phyloP scores from a whole-genome alignment of 225 moss, liverwort and hornwort genomes.

The Physcomitrellopsis africana region DNA sequence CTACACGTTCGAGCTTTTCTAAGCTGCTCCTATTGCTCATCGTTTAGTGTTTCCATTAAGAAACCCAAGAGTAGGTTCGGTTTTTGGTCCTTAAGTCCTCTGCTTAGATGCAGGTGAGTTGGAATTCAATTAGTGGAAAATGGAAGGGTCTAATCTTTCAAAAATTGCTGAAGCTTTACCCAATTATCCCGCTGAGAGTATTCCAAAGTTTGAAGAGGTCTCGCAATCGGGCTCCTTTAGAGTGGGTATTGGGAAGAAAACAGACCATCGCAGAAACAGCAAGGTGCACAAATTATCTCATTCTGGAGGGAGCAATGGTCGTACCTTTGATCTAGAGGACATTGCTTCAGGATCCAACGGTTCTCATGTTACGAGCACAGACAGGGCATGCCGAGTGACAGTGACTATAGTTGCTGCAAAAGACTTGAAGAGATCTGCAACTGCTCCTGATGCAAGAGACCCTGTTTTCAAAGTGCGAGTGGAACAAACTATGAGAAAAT shows the following conservation, averaged over 20 bases:
- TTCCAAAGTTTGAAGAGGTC: constrained; percentile 43
- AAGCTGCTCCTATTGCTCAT: constrained; percentile 6
- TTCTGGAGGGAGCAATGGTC: constrained; percentile 66
- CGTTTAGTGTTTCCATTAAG: constrained; percentile 11
- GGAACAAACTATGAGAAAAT: constrained; percentile 71
- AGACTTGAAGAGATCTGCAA: constrained; percentile 67
- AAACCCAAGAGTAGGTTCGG: constrained; percentile 6
- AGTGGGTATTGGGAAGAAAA: constrained; percentile 52
- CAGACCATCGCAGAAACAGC: constrained; percentile 45
- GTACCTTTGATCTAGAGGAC: constrained; percentile 57
- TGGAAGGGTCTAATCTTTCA: constrained; percentile 47
- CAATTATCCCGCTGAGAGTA: constrained; percentile 16
- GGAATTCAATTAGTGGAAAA: constrained; percentile 34
- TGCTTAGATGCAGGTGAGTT: constrained; percentile 47
- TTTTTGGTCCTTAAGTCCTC: constrained; percentile 16
- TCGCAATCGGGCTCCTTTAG: constrained; percentile 42
- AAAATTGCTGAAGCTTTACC: constrained; percentile 52
- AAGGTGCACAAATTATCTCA: constrained; percentile 57
- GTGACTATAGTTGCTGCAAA: constrained; percentile 73
- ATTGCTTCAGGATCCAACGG: constrained; percentile 63
- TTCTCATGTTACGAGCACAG: constrained; percentile 60
- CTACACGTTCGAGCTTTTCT: constrained; percentile 1
- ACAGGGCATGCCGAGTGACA: constrained; percentile 74
- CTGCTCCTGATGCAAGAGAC: constrained; percentile 73
- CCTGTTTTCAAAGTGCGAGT: constrained; percentile 86